Conservation (phyloP, 2,329 filamentous ascomycete species). For the Ophiostoma novo-ulmi region DNA sequence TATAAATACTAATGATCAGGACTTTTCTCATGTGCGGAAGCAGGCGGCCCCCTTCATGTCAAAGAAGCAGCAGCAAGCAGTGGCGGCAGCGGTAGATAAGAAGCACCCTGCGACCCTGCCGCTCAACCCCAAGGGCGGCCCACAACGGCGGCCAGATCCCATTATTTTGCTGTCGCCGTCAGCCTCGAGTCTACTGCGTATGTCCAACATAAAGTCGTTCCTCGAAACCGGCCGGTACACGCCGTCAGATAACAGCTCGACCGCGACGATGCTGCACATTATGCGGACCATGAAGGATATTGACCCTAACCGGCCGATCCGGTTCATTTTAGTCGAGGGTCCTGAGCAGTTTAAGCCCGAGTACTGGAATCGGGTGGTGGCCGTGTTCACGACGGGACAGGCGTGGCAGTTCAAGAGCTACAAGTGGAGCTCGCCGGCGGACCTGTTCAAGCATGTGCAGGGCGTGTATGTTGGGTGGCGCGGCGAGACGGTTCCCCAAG, state of each 20-base stretch:
- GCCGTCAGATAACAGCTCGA: conserved; percentile 65
- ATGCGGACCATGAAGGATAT: conserved; percentile 68
- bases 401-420: conserved; percentile 98
- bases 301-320: conserved; percentile 66
- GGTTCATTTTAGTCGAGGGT: conserved; percentile 92
- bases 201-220: conserved; percentile 94
- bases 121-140: conserved; percentile 47
- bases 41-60: conserved; percentile 71
- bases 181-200: conserved; percentile 86
- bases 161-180: conserved; percentile 97
- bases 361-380: conserved; percentile 93
- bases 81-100: conserved; percentile 36
- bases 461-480: conserved; percentile 91
- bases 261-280: conserved; percentile 79
- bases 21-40: conserved; percentile 92
- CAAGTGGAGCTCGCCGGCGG: conserved; percentile 85
- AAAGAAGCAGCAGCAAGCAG: conserved; percentile 44
- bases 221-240: conserved; percentile 78
- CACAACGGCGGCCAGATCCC: conserved; percentile 59
- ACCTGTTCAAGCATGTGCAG: conserved; percentile 82
- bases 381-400: conserved; percentile 95
- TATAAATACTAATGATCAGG: conserved; percentile 47
- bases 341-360: conserved; percentile 95
- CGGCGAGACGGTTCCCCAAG: conserved; percentile 72
- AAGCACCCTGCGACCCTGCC: conserved; percentile 44